These are phyloP conservation scores for Sugiyamaella floridensis DNA, from an alignment of 805 yeast genomes.

Conservation along the genomic window DNA sequence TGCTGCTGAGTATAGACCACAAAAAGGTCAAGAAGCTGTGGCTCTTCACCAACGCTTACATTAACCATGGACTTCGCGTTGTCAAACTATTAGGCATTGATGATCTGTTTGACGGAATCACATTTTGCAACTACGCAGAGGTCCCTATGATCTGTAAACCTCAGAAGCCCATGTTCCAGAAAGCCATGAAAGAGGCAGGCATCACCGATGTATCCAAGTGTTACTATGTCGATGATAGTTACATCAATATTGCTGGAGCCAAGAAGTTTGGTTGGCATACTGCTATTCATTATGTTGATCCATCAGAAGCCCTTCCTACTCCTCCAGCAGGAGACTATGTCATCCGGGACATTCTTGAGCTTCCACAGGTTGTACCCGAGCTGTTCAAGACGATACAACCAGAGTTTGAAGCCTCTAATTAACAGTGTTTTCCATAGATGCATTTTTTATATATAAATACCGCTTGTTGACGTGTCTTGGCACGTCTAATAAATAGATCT, in stretches of 20 bases:
- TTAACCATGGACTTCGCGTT: slow-evolving; percentile 80
- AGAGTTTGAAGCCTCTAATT: background rate
- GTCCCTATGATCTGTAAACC: slow-evolving; percentile 78
- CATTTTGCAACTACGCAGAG: slow-evolving; percentile 77
- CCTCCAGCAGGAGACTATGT: slow-evolving; percentile 39
- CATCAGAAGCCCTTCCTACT: slow-evolving; percentile 44
- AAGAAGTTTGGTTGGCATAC: slow-evolving; percentile 61
- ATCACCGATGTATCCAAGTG: slow-evolving; percentile 40
- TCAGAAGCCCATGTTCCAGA: slow-evolving; percentile 59
- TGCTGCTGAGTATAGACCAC: slow-evolving; percentile 32
- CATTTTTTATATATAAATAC: background rate
- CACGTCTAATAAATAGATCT: no score
- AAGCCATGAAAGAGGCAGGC: slow-evolving; percentile 53
- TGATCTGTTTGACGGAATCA: slow-evolving; percentile 90
- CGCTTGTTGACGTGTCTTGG: no score
- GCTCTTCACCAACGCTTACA: slow-evolving; percentile 93
- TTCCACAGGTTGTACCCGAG: slow-evolving; percentile 47
- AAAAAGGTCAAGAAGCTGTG: slow-evolving; percentile 66
- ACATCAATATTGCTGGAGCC: slow-evolving; percentile 71
- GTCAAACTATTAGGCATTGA: slow-evolving; percentile 76
- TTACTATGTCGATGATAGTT: slow-evolving; percentile 87
- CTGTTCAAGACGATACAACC: slow-evolving; percentile 30
- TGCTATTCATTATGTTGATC: slow-evolving; percentile 69
- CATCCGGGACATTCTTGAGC: slow-evolving; percentile 52
- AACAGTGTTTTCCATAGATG: background rate